Evolutionary conservation across 176 grass and related monocot species (phyloP).

Genomic region (Alloteropsis semialata): DNA sequence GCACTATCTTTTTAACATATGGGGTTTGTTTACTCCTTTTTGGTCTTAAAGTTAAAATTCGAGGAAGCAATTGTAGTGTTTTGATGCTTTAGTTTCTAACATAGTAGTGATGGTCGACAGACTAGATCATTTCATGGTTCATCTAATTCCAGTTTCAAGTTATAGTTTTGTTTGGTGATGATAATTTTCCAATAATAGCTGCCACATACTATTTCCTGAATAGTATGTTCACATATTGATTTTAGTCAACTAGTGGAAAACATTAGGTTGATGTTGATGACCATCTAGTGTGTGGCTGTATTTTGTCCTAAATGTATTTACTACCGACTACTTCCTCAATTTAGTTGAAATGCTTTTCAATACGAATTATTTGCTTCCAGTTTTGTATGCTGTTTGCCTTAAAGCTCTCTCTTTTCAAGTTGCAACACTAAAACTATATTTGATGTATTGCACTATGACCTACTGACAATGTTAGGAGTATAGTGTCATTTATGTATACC

Average conservation of each 20-base stretch:
- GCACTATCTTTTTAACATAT: not conserved
- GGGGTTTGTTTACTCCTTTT: not conserved
- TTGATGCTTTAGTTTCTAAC: not conserved
- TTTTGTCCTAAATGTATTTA: not conserved
- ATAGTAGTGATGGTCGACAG: not conserved
- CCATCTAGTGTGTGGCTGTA: not conserved
- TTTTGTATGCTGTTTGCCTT: slow-evolving; percentile 7
- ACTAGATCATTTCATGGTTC: not conserved
- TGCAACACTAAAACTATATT: not conserved
- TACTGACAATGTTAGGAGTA: not conserved
- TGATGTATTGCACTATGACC: not conserved
- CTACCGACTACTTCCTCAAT: not conserved
- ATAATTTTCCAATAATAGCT: not conserved
- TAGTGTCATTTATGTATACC: not conserved
- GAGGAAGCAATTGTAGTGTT: not conserved
- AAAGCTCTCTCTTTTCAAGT: not conserved
- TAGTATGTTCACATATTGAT: not conserved
- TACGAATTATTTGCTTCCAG: not conserved
- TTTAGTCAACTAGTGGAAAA: not conserved
- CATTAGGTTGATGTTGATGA: not conserved
- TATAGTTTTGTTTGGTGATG: not conserved
- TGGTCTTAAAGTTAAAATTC: not conserved
- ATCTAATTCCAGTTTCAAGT: not conserved
- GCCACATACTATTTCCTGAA: not conserved
- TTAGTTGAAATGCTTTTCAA: not conserved